These are phyloP conservation scores for Coniferiporia sulphurascens DNA, from an alignment of 1,284 basidiomycete species.

Conservation along the genomic window DNA sequence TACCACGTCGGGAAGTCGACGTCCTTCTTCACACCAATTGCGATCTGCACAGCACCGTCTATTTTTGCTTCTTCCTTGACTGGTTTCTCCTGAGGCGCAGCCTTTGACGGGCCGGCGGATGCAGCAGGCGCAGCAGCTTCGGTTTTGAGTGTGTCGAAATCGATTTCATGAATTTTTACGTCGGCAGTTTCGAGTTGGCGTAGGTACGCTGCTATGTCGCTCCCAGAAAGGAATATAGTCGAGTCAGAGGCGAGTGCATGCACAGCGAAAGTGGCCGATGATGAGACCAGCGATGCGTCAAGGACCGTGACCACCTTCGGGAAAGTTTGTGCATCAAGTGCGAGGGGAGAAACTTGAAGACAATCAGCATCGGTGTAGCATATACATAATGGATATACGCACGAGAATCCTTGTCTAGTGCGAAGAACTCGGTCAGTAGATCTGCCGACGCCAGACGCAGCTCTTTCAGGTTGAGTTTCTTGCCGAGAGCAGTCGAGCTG, in stretches of 20 bases:
- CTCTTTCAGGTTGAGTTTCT: constrained; percentile 86
- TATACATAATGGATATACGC: constrained; percentile 31
- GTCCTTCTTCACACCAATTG: constrained; percentile 92
- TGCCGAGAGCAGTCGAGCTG: constrained; percentile 68
- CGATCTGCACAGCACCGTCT: constrained; percentile 86
- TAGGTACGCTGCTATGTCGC: constrained; percentile 72
- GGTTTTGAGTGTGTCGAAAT: constrained; percentile 63
- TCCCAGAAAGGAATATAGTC: constrained; percentile 74
- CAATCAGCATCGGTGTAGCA: constrained; percentile 5
- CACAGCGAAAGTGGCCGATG: constrained; percentile 62
- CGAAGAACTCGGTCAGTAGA: constrained; percentile 81
- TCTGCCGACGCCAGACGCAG: constrained; percentile 86
- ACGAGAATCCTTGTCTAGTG: constrained; percentile 84
- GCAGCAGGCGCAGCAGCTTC: constrained; percentile 35
- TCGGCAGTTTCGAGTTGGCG: constrained; percentile 62
- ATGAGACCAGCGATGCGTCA: constrained; percentile 69
- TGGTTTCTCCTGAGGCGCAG: constrained; percentile 28
- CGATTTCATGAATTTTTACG: constrained; percentile 60
- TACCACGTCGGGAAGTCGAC: constrained; percentile 94
- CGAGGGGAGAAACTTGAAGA: constrained; percentile 69
- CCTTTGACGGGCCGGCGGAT: constrained; percentile 31
- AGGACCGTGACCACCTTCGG: constrained; percentile 75
- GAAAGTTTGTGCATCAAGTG: constrained; percentile 66
- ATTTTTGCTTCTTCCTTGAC: constrained; percentile 71
- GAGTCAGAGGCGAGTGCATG: constrained; percentile 68